These are phyloP conservation scores for Boletus insuetus DNA, from an alignment of 768 basidiomycete species.

Conservation along the genomic window DNA sequence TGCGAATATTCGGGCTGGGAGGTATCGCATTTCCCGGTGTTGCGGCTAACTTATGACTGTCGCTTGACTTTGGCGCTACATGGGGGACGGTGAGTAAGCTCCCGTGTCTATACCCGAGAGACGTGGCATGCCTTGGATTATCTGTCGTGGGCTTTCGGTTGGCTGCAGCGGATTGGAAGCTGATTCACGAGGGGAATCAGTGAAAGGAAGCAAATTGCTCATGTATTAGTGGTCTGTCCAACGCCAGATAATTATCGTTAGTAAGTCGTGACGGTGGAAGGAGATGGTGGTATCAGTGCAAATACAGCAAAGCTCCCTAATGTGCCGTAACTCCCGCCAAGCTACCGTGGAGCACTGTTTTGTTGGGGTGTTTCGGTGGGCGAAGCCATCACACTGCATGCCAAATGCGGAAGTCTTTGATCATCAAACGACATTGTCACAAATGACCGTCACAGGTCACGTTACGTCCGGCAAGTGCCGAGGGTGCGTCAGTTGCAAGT, in stretches of 20 bases:
- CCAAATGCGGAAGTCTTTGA: slow-evolving; percentile 24
- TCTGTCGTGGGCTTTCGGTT: not conserved
- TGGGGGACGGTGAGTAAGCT: not conserved
- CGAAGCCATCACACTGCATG: slow-evolving; percentile 5
- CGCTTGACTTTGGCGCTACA: slow-evolving; percentile 7
- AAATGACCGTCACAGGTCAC: slow-evolving; percentile 13
- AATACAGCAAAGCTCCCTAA: slow-evolving; percentile 5
- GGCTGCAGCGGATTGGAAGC: slow-evolving; percentile 4
- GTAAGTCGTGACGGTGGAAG: slow-evolving; percentile 6
- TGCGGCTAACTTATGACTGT: slow-evolving; percentile 41
- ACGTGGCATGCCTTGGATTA: slow-evolving; percentile 11
- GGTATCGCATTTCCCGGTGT: slow-evolving; percentile 37
- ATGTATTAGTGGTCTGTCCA: slow-evolving; percentile 13
- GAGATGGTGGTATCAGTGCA: not conserved
- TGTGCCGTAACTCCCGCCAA: slow-evolving; percentile 24
- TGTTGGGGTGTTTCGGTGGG: not conserved
- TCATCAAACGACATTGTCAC: slow-evolving; percentile 16
- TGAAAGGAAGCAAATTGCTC: slow-evolving; percentile 13
- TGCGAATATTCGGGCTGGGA: slow-evolving; percentile 32
- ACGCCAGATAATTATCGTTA: slow-evolving; percentile 10
- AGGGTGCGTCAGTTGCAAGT: slow-evolving; percentile 17
- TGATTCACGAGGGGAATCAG: slow-evolving; percentile 19
- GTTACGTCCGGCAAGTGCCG: slow-evolving; percentile 29
- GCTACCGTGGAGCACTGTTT: not conserved
- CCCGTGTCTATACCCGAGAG: not conserved